Base-by-base conservation (phyloP, 768 basidiomycete genomes). In the Leccinum boreale region DNA sequence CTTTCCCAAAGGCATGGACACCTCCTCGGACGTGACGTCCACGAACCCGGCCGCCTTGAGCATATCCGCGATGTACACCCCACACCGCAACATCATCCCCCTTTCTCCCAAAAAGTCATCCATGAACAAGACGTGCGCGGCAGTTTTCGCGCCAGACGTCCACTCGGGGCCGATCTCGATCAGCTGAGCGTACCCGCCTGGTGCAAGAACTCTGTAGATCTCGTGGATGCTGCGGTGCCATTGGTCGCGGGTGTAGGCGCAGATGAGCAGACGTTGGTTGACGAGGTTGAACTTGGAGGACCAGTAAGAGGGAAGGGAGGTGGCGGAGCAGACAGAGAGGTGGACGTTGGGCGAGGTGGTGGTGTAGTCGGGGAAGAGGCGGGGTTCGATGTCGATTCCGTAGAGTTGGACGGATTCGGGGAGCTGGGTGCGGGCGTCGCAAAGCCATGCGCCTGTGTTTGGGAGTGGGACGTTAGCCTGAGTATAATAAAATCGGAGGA, bases 101-200 rank as follows among this genome's bases (percentile, higher is more conserved):
- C 28, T 65, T 3, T 8, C 29, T 1, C 26, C 61, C 0, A 69
- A 2, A 4, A 69, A 59, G 1, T 53, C 58, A 5, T 64, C 62
- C 52, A 62, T 2, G 2, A 64, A 61, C 19, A 62, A 24, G 11
- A 59, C 1, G 5, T 60, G 53, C 11, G 7, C 11, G 0, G 63
- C 57, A 3, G 65, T 64, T 19, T 61, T 61, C 1, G 52, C 31
- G 4, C 67, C 65, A 1, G 62, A 62, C 0, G 31, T 7, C 60
- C 56, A 66, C 19, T 62, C 59, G 35, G 64, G 58, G 2, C 62
- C 63, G n/a, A 35, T 49, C 49, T 76, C 74, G 29, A 69, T 56
- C n/a, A 75, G 58, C 44, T 76, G 75, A 3, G 62, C 63, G 28
- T 66, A 73, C 4, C 74, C 74, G 2, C 74, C 73, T 0, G 73